Conservation (phyloP, 2,329 filamentous ascomycete genomes). For the Colletotrichum trifolii region DNA sequence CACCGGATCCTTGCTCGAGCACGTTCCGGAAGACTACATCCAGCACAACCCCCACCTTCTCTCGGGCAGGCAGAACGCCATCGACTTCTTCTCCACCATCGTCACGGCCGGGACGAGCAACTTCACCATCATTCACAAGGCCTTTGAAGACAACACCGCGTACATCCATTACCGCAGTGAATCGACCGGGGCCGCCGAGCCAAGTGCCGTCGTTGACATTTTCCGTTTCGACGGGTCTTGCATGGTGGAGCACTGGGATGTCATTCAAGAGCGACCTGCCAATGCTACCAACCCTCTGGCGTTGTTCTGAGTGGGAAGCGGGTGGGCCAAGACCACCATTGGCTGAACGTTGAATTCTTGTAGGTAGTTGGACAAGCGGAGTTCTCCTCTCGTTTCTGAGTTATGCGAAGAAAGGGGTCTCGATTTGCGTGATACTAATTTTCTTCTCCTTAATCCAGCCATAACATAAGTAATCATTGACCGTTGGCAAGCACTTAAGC, state of each 20-base stretch:
- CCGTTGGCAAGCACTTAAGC: too few relatives aligned
- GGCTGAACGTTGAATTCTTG: too few relatives aligned
- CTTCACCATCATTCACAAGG: conserved; percentile 14
- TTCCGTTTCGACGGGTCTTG: conserved; percentile 27
- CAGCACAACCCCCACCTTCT: conserved; percentile 29
- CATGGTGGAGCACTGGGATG: conserved; percentile 34
- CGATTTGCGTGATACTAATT: too few relatives aligned
- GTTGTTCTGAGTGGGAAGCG: not conserved
- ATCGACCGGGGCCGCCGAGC: not conserved
- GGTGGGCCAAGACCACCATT: too few relatives aligned
- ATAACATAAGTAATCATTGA: too few relatives aligned
- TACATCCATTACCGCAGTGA: conserved; percentile 8
- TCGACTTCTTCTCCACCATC: conserved; percentile 1
- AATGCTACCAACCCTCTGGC: conserved; percentile 25
- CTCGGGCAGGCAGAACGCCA: conserved; percentile 10
- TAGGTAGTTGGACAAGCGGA: too few relatives aligned
- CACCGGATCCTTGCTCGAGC: conserved; percentile 1
- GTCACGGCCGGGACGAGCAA: conserved; percentile 6
- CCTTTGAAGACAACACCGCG: conserved; percentile 7
- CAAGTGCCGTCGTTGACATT: conserved; percentile 18
- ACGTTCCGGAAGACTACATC: conserved; percentile 19
- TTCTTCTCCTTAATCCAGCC: too few relatives aligned
- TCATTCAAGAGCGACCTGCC: conserved; percentile 2
- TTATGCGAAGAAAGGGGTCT: too few relatives aligned
- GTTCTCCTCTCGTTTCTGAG: too few relatives aligned